phyloP scores from a whole-genome alignment of 2,329 filamentous ascomycete genomes.

The Colletotrichum eremochloae region DNA sequence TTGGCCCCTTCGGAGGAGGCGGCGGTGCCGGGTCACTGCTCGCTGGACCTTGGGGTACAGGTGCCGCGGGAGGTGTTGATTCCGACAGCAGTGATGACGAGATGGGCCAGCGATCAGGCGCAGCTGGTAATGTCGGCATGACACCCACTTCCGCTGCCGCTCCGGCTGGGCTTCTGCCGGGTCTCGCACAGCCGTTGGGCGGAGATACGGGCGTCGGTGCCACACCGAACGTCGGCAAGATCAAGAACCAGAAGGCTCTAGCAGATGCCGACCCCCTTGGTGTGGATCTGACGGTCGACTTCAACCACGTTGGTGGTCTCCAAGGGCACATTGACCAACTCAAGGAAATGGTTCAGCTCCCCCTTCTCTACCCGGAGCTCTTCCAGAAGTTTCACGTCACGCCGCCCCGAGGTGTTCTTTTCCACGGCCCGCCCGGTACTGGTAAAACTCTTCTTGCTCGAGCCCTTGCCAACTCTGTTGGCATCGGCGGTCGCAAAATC shows the following conservation, averaged over 20 bases:
- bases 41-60: constrained; percentile 80
- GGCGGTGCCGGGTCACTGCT: constrained; percentile 80
- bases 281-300: constrained; percentile 92
- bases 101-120: constrained; percentile 71
- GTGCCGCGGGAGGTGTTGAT: constrained; percentile 83
- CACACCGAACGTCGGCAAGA: constrained; percentile 87
- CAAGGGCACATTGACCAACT: constrained; percentile 95
- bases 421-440: constrained; percentile 96
- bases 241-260: constrained; percentile 91
- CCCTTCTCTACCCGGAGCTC: constrained; percentile 93
- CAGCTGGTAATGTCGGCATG: constrained; percentile 69
- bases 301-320: constrained; percentile 92
- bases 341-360: constrained; percentile 98
- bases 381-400: constrained; percentile 94
- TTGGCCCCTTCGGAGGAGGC: constrained; percentile 88
- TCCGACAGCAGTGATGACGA: constrained; percentile 99
- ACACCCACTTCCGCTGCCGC: constrained; percentile 66
- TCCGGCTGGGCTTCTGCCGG: constrained; percentile 60
- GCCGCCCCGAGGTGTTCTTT: constrained; percentile 92
- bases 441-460: constrained; percentile 97
- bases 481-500: constrained; percentile 90
- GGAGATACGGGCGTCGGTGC: constrained; percentile 54
- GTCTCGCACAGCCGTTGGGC: constrained; percentile 52
- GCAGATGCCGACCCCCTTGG: constrained; percentile 96
- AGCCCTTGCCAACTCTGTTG: constrained; percentile 91